phyloP scores from a whole-genome alignment of 2,329 filamentous ascomycete species.

The Fonsecaea multimorphosa region DNA sequence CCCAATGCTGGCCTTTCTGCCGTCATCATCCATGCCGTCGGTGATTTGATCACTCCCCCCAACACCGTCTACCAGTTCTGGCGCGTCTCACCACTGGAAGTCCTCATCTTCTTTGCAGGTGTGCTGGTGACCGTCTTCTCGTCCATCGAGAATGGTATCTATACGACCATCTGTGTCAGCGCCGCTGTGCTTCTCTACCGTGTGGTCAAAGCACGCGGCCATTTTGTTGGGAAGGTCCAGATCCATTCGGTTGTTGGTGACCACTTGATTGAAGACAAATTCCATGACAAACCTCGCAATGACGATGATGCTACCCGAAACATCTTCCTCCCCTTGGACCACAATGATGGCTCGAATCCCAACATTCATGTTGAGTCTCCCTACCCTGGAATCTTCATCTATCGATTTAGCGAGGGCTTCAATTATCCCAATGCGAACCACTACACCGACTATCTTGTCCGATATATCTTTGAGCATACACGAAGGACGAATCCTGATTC shows the following conservation, averaged over 20 bases:
- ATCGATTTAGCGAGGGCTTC: slow-evolving; percentile 91
- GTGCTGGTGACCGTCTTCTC: slow-evolving; percentile 89
- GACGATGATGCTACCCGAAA: slow-evolving; percentile 60
- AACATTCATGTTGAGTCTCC: slow-evolving; percentile 78
- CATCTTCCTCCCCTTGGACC: slow-evolving; percentile 84
- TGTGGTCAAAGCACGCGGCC: slow-evolving; percentile 79
- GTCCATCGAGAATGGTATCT: slow-evolving; percentile 90
- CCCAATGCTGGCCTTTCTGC: slow-evolving; percentile 79
- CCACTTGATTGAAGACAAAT: slow-evolving; percentile 69
- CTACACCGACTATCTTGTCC: slow-evolving; percentile 78
- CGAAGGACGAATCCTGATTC: slow-evolving; percentile 74
- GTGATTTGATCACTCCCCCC: slow-evolving; percentile 87
- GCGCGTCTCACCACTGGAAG: slow-evolving; percentile 87
- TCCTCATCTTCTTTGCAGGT: slow-evolving; percentile 90
- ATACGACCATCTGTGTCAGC: slow-evolving; percentile 80
- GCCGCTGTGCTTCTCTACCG: slow-evolving; percentile 81
- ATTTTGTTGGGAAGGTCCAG: slow-evolving; percentile 81
- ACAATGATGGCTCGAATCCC: slow-evolving; percentile 90
- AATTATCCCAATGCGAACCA: slow-evolving; percentile 94
- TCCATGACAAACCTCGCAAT: slow-evolving; percentile 44
- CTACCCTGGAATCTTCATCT: slow-evolving; percentile 93
- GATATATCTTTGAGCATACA: slow-evolving; percentile 72
- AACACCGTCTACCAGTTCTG: slow-evolving; percentile 95
- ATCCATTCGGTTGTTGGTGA: slow-evolving; percentile 85
- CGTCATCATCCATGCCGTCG: slow-evolving; percentile 95